Base-by-base conservation (phyloP, 306 rosid genomes). In the Sophora flavescens region DNA sequence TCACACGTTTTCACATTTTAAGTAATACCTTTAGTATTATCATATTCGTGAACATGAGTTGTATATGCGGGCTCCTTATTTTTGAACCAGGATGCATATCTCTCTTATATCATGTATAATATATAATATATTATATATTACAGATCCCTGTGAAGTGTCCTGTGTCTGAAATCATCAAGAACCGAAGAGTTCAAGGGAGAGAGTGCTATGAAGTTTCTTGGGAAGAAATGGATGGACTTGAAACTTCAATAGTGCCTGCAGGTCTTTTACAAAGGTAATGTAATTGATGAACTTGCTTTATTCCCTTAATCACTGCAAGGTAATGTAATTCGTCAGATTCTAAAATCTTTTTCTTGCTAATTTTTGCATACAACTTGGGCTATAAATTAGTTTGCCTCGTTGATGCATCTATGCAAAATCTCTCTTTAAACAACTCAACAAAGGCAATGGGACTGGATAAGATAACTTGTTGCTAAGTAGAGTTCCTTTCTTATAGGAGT, bases 141-240 rank as follows among this genome's bases (percentile, higher is more conserved):
- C 85, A 92, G 97, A 83, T 86, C 51, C 96, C 97, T 38, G 85
- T 83, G 18, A 84, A 52, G 85, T 92, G 97, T 82, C 97, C 91
- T 6, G 85, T 92, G 36, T 83, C 88, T 14, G 86, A 83, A 87
- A 86, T 92, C 74, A 75, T 90, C 50, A 92, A 90, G 91, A 77
- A 9, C 39, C 78, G 93, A 56, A 86, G 65, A 83, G 84, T 80
- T 65, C 92, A 83, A 22, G 96, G 96, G 64, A 86, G 66, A 15
- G 93, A 92, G 14, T 90, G 87, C 85, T 88, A 52, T 26, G 97
- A 92, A 78, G 97, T 92, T 72, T 86, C 88, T 17, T 90, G 96
- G 97, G 87, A 81, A 75, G 80, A 82, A 61, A 68, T 76, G 38
- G 84, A 88, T 70, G 97, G 97, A 56, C 89, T 88, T 78, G 63